phyloP scores from a whole-genome alignment of 2,329 filamentous ascomycete species.

The Dactylellina parvicollis region DNA sequence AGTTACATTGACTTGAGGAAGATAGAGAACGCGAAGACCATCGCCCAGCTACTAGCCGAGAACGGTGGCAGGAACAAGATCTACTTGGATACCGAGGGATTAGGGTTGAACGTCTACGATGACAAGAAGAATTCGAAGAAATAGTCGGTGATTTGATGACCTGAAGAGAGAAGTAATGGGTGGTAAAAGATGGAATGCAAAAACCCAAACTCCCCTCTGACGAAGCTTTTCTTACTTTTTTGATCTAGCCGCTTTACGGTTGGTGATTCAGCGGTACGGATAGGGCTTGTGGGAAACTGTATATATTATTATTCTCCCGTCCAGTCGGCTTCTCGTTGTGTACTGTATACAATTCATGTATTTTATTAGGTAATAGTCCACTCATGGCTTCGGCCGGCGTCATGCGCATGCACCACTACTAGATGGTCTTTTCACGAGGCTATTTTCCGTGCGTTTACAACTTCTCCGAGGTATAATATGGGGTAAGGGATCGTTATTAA shows the following conservation, averaged over 20 bases:
- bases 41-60: conserved; percentile 89
- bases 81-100: conserved; percentile 87
- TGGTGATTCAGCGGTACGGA: background rate
- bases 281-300: conserved; percentile 26
- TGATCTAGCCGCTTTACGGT: background rate
- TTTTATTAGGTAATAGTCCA: conserved; percentile 49
- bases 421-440: too few species aligned
- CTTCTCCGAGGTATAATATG: too few species aligned
- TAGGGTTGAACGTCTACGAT: conserved; percentile 81
- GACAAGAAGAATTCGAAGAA: conserved; percentile 59
- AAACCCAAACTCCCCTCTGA: conserved; percentile 40
- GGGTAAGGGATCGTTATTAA: too few species aligned
- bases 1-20: conserved; percentile 96
- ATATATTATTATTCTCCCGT: conserved; percentile 45
- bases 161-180: background rate
- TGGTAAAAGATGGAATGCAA: background rate
- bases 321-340: background rate
- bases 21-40: conserved; percentile 92
- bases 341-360: conserved; percentile 37
- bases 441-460: too few species aligned
- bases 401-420: background rate
- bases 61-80: conserved; percentile 88
- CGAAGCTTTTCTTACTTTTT: conserved; percentile 3
- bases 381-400: conserved; percentile 27
- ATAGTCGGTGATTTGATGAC: conserved; percentile 6